These are phyloP conservation scores for Metschnikowia amazonensis DNA, from an alignment of 805 yeast genomes.

Conservation along the genomic window DNA sequence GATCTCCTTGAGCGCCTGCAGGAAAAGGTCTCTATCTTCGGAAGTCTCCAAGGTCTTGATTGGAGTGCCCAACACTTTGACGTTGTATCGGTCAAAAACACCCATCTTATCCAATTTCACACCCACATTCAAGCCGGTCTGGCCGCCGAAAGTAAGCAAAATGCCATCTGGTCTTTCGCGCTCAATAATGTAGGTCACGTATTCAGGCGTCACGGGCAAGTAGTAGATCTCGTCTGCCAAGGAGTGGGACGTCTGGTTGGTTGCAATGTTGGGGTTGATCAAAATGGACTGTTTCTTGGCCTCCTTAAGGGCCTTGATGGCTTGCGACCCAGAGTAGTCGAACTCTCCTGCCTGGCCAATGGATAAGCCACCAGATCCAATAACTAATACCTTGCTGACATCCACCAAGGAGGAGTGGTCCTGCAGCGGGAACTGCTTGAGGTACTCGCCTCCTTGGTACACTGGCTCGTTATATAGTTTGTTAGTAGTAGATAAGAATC, in stretches of 20 bases:
- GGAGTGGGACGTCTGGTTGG: slow-evolving; percentile 93
- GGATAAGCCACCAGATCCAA: slow-evolving; percentile 96
- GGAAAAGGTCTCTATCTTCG: slow-evolving; percentile 95
- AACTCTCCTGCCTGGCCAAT: slow-evolving; percentile 99
- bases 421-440: slow-evolving; percentile 55
- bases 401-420: slow-evolving; percentile 69
- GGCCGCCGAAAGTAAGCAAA: slow-evolving; percentile 96
- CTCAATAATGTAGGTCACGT: slow-evolving; percentile 90
- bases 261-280: slow-evolving; percentile 94
- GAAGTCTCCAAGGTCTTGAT: slow-evolving; percentile 93
- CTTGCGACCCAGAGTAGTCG: slow-evolving; percentile 96
- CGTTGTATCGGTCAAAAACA: slow-evolving; percentile 81
- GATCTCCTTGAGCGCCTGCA: slow-evolving; percentile 92
- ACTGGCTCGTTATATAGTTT: slow-evolving; percentile 20
- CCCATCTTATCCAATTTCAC: slow-evolving; percentile 94
- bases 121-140: slow-evolving; percentile 95
- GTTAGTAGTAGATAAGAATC: slow-evolving; percentile 3
- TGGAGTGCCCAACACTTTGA: slow-evolving; percentile 96
- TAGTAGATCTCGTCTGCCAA: slow-evolving; percentile 94
- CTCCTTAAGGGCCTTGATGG: slow-evolving; percentile 91
- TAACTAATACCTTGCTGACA: slow-evolving; percentile 80
- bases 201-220: slow-evolving; percentile 95
- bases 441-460: slow-evolving; percentile 62
- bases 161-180: slow-evolving; percentile 97
- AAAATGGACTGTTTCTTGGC: slow-evolving; percentile 81